Evolutionary conservation across 768 basidiomycete species (phyloP).

Genomic region (Kondoa malvinella): DNA sequence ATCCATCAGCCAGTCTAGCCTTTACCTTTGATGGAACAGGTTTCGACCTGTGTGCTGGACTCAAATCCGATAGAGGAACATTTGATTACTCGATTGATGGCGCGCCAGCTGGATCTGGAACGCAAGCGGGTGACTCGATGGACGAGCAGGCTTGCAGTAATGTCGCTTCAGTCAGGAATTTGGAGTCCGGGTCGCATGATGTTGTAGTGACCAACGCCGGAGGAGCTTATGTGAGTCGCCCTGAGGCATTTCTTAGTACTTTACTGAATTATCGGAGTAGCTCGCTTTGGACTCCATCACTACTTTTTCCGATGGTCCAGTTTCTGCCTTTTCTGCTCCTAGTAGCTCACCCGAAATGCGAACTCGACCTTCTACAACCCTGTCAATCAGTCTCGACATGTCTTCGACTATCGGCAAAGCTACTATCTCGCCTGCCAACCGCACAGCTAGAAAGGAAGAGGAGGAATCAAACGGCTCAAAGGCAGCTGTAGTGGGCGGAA

Average conservation of each 20-base stretch:
- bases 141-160: not conserved
- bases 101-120: not conserved
- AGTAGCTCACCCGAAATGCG: not conserved
- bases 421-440: not conserved
- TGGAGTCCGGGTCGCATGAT: not conserved
- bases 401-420: not conserved
- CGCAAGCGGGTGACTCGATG: not conserved
- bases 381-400: not conserved
- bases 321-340: not conserved
- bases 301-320: not conserved
- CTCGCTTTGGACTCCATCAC: conserved; percentile 2
- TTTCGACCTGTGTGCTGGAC: conserved; percentile 6
- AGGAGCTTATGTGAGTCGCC: not conserved
- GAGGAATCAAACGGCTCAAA: not conserved
- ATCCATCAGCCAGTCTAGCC: not conserved
- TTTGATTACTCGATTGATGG: not conserved
- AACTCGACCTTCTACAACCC: not conserved
- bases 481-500: conserved; percentile 1
- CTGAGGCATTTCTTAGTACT: not conserved
- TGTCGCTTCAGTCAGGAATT: conserved; percentile 1
- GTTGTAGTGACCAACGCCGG: not conserved
- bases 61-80: not conserved
- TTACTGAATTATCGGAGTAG: not conserved
- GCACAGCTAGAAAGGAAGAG: not conserved
- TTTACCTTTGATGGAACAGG: conserved; percentile 3